A percentile compares a stretch with the other conserved stretches of the same genome.
Conservation (phyloP, 805 yeast species). For the Komagataella phaffii region DNA sequence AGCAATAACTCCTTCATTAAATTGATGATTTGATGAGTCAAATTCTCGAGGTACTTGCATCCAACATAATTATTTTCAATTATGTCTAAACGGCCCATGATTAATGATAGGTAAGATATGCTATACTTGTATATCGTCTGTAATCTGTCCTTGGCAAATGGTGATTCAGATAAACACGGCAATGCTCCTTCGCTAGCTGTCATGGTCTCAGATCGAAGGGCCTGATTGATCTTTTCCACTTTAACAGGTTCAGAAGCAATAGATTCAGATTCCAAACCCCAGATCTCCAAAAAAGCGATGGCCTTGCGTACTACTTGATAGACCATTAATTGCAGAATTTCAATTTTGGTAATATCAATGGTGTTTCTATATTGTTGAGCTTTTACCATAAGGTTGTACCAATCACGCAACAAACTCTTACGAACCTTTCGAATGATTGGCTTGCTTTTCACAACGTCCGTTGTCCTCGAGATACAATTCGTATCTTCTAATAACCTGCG, state of each 20-base stretch:
- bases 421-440: constrained; percentile 51
- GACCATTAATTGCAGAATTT: constrained; percentile 46
- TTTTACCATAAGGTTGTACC: constrained; percentile 68
- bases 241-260: constrained; percentile 13
- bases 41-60: constrained; percentile 49
- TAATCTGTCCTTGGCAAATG: constrained; percentile 48
- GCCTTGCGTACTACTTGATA: constrained; percentile 58
- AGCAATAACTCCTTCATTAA: constrained; percentile 42
- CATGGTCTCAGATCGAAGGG: constrained; percentile 9
- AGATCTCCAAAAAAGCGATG: constrained; percentile 48
- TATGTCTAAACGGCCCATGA: constrained; percentile 67
- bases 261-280: constrained; percentile 52
- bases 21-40: constrained; percentile 57
- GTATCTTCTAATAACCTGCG: constrained; percentile 49
- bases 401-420: constrained; percentile 60
- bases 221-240: not conserved
- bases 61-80: constrained; percentile 64
- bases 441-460: constrained; percentile 49
- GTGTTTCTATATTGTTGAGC: constrained; percentile 67
- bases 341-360: constrained; percentile 40
- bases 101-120: constrained; percentile 47
- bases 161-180: constrained; percentile 25
- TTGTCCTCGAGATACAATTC: constrained; percentile 63
- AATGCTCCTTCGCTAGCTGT: not conserved
- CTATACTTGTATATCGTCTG: constrained; percentile 50